Base-by-base conservation (phyloP, 2,329 filamentous ascomycete genomes). In the Plenodomus tracheiphilus region DNA sequence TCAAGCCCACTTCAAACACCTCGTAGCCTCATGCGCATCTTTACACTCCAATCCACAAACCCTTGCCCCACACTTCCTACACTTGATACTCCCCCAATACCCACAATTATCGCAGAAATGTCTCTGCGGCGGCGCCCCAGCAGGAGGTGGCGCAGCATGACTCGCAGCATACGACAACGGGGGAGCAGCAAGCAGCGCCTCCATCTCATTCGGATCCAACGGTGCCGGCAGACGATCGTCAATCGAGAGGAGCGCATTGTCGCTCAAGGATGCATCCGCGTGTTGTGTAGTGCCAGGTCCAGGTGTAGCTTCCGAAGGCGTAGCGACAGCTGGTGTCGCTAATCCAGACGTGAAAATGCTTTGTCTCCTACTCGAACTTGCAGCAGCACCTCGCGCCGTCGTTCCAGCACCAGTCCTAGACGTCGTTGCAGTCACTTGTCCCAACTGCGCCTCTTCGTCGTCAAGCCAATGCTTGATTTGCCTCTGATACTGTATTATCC, bases 381-480 rank as follows among this genome's bases (percentile, higher is more conserved):
- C 49, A 22, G 54, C 49, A 22, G 55, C 40, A 4, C 59, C 56
- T 6, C 55, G 46, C 9, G 62, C 56, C 18, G 53, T 55, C 17
- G 42, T 46, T 11, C 55, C 46, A 9, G 62, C 56, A n/a, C n/a
- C n/a, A 20, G 52, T 56, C 16, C 50, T 43, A 10, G 54, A 43
- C 50, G 62, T 19, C 46, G 57, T 46, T 59, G 65, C 30, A 59
- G 62, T 34, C 7, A 61, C 62, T 84, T 75, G 8, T 7, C 89
- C 88, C n/a, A 66, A 53, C 84, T 77, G 11, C 2, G 89, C 89
- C 59, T 88, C 81, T 69, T 87, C 90, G 69, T 94, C 89, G 59
- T 89, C 87, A 39, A 93, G 80, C 69, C 93, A 86, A 74, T 94
- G 91, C 54, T 85, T 84, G 70, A 93, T 93, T 2, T 88, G 91